phyloP scores from a whole-genome alignment of 2,329 filamentous ascomycete genomes.

The Talaromyces sp. region DNA sequence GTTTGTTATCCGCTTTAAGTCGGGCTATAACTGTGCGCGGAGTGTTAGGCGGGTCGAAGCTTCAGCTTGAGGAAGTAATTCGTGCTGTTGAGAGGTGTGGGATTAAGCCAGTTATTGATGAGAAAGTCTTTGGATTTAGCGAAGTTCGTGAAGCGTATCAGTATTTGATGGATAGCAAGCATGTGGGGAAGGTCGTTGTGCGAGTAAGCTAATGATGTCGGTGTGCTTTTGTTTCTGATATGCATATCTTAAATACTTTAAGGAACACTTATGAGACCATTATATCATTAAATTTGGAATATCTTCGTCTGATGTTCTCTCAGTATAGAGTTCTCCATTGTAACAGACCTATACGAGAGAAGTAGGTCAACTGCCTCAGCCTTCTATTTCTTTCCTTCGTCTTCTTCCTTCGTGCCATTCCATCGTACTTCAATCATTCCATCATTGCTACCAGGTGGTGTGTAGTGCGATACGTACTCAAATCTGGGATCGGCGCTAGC shows the following conservation, averaged over 20 bases:
- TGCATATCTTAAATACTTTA: too few relatives aligned
- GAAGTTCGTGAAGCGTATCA: constrained; percentile 52
- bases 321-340: too few relatives aligned
- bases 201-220: constrained; percentile 16
- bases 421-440: background rate
- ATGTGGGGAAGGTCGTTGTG: constrained; percentile 50
- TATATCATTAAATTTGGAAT: too few relatives aligned
- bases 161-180: constrained; percentile 41
- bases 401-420: background rate
- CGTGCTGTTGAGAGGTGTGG: constrained; percentile 55
- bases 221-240: background rate
- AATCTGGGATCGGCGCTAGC: background rate
- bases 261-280: too few relatives aligned
- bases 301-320: too few relatives aligned
- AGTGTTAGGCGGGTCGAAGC: constrained; percentile 52
- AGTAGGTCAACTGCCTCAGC: too few relatives aligned
- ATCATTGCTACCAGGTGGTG: background rate
- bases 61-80: constrained; percentile 57
- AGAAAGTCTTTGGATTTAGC: constrained; percentile 52
- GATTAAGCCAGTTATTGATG: constrained; percentile 57
- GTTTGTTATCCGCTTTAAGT: constrained; percentile 46
- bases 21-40: constrained; percentile 49
- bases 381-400: background rate
- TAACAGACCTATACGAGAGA: too few relatives aligned
- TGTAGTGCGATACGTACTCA: background rate